These are phyloP conservation scores for Mesostigma viride DNA, from an alignment of 139 green algal species.

Conservation along the genomic window DNA sequence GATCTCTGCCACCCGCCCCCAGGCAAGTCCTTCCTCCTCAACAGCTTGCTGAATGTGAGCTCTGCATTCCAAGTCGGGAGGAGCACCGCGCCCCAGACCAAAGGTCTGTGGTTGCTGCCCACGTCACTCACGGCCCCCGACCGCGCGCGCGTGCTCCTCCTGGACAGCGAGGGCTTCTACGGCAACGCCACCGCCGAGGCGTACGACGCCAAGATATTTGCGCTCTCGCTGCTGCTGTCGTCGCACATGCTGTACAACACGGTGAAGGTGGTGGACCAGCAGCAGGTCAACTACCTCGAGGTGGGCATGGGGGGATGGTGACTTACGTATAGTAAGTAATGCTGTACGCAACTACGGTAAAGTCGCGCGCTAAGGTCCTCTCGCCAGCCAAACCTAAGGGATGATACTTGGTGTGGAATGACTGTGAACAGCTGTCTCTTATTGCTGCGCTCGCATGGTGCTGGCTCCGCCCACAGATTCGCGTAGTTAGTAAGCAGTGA, in stretches of 20 bases:
- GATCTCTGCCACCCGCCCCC: no score
- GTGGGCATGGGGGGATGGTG: neutral
- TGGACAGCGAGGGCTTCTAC: constrained; percentile 22
- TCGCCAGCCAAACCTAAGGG: neutral
- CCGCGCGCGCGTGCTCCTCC: constrained; percentile 5
- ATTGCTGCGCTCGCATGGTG: neutral
- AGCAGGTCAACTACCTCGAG: neutral
- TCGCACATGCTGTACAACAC: constrained; percentile 21
- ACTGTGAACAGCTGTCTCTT: neutral
- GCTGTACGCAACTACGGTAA: neutral
- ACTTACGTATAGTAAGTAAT: neutral
- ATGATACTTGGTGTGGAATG: neutral
- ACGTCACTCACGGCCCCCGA: neutral
- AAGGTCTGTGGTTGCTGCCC: constrained; percentile 11
- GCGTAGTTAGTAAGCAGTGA: no score
- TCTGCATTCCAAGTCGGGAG: constrained; percentile 14
- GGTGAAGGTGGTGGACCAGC: constrained; percentile 4
- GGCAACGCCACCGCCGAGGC: neutral
- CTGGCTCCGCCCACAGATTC: no score
- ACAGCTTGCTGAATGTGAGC: constrained; percentile 18
- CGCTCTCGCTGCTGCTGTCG: neutral
- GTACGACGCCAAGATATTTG: constrained; percentile 22
- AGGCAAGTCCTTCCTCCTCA: constrained; percentile 28
- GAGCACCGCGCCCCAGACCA: constrained; percentile 10
- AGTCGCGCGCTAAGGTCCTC: neutral